phyloP scores from a whole-genome alignment of 495 filamentous ascomycete species.

The Usnea hakonensis region DNA sequence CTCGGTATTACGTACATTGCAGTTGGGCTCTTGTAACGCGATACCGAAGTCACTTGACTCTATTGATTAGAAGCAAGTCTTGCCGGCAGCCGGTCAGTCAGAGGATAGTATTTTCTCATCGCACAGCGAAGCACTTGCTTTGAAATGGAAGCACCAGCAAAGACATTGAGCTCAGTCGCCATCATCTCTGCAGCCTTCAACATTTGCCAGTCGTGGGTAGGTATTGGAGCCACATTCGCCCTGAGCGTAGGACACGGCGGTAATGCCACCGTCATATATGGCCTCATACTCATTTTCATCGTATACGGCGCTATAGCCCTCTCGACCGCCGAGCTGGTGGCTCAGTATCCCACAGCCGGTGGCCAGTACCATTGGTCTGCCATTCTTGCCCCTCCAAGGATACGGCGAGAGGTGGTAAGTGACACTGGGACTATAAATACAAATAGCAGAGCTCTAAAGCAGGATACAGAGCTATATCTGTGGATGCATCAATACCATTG shows the following conservation, averaged over 20 bases:
- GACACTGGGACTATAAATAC: not conserved
- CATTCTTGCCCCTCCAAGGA: conserved; percentile 23
- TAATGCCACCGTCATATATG: conserved; percentile 30
- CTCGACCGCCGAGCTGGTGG: conserved; percentile 43
- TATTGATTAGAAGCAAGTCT: too few relatives aligned
- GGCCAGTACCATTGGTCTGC: conserved; percentile 41
- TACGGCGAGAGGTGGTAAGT: conserved; percentile 11
- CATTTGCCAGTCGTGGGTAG: conserved; percentile 31
- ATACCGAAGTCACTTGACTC: too few relatives aligned
- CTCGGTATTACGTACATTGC: too few relatives aligned
- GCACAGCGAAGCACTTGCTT: too few relatives aligned
- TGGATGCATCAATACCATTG: conserved; percentile 28
- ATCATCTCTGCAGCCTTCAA: conserved; percentile 34
- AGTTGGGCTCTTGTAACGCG: too few relatives aligned
- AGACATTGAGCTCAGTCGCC: conserved; percentile 8
- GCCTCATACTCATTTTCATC: conserved; percentile 26
- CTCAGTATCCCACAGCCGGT: conserved; percentile 45
- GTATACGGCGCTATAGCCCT: conserved; percentile 34
- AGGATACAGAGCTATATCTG: conserved; percentile 26
- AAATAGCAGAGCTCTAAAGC: conserved; percentile 22
- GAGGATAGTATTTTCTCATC: too few relatives aligned
- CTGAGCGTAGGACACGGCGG: conserved; percentile 32
- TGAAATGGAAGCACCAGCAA: too few relatives aligned
- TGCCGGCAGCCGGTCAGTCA: too few relatives aligned
- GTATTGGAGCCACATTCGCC: conserved; percentile 28